Base-by-base conservation (phyloP, 106 monocot species). In the Platanthera zijinensis region DNA sequence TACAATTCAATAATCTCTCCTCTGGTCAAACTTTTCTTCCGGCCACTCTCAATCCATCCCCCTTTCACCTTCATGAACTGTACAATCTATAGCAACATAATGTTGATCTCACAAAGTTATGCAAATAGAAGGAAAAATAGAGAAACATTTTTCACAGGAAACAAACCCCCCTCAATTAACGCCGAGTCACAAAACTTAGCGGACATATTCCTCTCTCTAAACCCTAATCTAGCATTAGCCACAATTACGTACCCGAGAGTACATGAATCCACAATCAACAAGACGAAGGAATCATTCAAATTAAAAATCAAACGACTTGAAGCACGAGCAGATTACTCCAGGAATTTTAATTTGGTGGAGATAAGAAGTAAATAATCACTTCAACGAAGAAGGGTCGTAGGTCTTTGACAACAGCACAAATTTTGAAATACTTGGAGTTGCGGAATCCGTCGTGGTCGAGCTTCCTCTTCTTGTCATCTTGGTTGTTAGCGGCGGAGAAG, bases 301-400 rank as follows among this genome's bases (percentile, higher is more conserved):
- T 18, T 76, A 13, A 5, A 76, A 62, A 61, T 11, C 11, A 47
- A 76, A 62, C 6, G 7, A 7, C 12, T 8, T n/a, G n/a, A 70
- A 50, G 51, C 21, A 72, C n/a, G 18, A 49, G 19, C 48, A 10
- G 46, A 47, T 69, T 14, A 47, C 46, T 69, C 69, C 11, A 69
- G 15, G 10, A 47, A 17, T 39, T 69, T 14, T 46, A 39, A 69
- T 14, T 46, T 39, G 46, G 17, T 17, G 19, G 8, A 49, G 49
- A 72, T 18, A 72, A 15, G 17, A 72, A 49, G 5, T 18, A 49
- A 8, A 50, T 12, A 51, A 11, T 49, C 39, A 78, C 84, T 81
- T 85, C 57, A 67, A 78, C 17, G 75, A 85, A 81, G 52, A 74
- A 69, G 17, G 84, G 84, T 45, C 81, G 81, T 69, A 85, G 75